Evolutionary conservation across 2,329 filamentous ascomycete genomes (phyloP).

Genomic region (Cyphellophora europaea): DNA sequence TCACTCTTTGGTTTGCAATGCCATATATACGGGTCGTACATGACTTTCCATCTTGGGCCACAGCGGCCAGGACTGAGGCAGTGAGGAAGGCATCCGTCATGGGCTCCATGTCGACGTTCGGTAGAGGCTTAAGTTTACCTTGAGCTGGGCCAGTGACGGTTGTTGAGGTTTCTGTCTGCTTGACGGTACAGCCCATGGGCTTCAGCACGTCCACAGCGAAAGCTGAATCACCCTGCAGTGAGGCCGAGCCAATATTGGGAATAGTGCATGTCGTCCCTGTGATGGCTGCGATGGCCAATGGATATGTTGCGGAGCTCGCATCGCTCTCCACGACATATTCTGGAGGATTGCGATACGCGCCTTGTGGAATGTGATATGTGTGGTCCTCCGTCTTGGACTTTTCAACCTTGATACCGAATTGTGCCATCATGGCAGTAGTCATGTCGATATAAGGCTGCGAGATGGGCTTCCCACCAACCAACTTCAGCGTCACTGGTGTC

Average conservation of each 20-base stretch:
- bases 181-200: conserved; percentile 88
- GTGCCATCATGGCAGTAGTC: conserved; percentile 95
- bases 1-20: conserved; percentile 95
- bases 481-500: conserved; percentile 75
- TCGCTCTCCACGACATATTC: conserved; percentile 94
- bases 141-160: conserved; percentile 81
- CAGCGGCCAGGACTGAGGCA: conserved; percentile 83
- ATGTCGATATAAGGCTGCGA: conserved; percentile 97
- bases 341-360: conserved; percentile 68
- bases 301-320: conserved; percentile 94
- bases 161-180: conserved; percentile 76
- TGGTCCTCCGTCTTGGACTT: conserved; percentile 70
- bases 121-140: conserved; percentile 64
- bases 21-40: conserved; percentile 75
- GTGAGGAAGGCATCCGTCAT: conserved; percentile 99
- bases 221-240: conserved; percentile 86
- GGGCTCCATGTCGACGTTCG: conserved; percentile 91
- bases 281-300: conserved; percentile 85
- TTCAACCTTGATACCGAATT: conserved; percentile 76
- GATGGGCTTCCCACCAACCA: conserved; percentile 95
- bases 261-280: conserved; percentile 93
- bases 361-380: conserved; percentile 88
- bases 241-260: conserved; percentile 87
- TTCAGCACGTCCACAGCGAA: conserved; percentile 84
- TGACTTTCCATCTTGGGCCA: conserved; percentile 58